Percentiles rank a stretch among this genome's conserved stretches.
phyloP scores from a whole-genome alignment of 2,329 filamentous ascomycete genomes.

The Arthrobotrys sinensis region DNA sequence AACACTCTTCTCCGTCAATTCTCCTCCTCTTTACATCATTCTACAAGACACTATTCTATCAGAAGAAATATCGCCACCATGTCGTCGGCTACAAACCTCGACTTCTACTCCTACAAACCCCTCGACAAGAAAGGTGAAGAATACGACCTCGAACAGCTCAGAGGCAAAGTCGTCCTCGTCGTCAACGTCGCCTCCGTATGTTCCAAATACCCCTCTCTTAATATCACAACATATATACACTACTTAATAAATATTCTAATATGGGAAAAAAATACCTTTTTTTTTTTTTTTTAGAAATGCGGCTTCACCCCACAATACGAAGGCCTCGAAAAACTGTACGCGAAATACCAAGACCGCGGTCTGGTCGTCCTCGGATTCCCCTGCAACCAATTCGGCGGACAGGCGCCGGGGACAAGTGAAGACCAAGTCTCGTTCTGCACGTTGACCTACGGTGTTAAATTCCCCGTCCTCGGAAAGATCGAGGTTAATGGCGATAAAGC shows the following conservation, averaged over 20 bases:
- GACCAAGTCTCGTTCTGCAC: conserved; percentile 79
- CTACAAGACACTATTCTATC: too few relatives aligned
- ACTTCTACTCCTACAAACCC: conserved; percentile 87
- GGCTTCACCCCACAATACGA: conserved; percentile 81
- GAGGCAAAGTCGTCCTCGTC: conserved; percentile 93
- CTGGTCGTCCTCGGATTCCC: conserved; percentile 95
- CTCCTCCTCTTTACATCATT: too few relatives aligned
- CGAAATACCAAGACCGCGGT: conserved; percentile 79
- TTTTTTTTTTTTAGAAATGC: conserved; percentile 57
- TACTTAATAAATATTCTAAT: background rate
- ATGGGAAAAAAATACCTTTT: too few relatives aligned
- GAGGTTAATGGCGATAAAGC: conserved; percentile 92
- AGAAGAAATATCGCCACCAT: conserved; percentile 6
- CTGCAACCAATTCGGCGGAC: conserved; percentile 95
- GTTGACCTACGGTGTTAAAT: conserved; percentile 92
- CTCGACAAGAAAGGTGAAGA: conserved; percentile 83
- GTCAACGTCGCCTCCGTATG: conserved; percentile 90
- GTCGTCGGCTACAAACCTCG: conserved; percentile 61
- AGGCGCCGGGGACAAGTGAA: conserved; percentile 88
- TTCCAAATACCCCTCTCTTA: conserved; percentile 6
- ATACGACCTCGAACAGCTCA: conserved; percentile 79
- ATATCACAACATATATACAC: background rate
- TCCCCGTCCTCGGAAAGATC: conserved; percentile 91
- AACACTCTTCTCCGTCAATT: background rate
- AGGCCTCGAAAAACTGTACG: conserved; percentile 91